Conservation (phyloP, 176 grass and related monocot species). For the Triticum aestivum region DNA sequence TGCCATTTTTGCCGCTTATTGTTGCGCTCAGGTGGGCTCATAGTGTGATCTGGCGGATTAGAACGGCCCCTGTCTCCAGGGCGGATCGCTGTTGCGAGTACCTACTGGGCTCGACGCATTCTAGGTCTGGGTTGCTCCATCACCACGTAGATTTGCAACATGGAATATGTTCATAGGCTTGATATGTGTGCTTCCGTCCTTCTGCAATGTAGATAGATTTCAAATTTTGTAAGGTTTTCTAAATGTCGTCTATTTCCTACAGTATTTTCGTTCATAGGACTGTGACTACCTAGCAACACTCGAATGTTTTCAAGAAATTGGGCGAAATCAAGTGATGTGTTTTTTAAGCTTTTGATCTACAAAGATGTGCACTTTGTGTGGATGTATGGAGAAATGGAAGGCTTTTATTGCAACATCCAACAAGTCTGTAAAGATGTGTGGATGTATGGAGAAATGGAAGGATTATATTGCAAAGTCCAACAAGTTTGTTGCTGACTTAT, state of each 20-base stretch:
- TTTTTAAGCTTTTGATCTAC: conserved; percentile 19
- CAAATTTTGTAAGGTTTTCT: not conserved
- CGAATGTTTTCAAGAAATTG: not conserved
- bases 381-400: conserved; percentile 1
- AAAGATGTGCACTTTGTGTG: not conserved
- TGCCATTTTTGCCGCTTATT: not conserved
- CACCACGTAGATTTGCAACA: not conserved
- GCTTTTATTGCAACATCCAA: not conserved
- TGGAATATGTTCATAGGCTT: not conserved
- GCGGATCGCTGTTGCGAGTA: not conserved
- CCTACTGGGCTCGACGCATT: not conserved
- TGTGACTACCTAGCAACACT: not conserved
- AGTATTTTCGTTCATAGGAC: not conserved
- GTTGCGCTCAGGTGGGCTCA: not conserved
- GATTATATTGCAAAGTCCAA: not conserved
- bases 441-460: not conserved
- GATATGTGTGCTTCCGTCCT: not conserved
- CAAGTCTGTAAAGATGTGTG: not conserved
- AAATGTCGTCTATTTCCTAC: not conserved
- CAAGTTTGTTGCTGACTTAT: not conserved
- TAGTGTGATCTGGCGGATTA: conserved; percentile 33
- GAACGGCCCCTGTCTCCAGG: not conserved
- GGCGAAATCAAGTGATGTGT: not conserved
- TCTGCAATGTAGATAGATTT: not conserved
- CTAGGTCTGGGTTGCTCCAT: not conserved